These are phyloP conservation scores for Lotmaria passim DNA, from an alignment of 208 protist genomes.

Conservation along the genomic window DNA sequence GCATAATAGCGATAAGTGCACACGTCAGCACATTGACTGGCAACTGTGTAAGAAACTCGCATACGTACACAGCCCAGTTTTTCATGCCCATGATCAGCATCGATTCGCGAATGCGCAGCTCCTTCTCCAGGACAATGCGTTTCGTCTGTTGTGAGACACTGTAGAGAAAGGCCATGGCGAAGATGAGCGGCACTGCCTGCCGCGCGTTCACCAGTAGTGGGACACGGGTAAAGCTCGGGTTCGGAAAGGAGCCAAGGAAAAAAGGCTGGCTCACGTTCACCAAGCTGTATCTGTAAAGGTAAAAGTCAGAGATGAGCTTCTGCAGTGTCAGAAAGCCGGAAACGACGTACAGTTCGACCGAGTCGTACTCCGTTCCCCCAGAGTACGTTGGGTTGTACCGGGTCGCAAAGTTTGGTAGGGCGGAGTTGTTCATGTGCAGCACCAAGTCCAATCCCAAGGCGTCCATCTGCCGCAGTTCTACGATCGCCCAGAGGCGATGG, in stretches of 20 bases:
- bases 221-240: conserved; percentile 30
- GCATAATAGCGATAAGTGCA: conserved; percentile 44
- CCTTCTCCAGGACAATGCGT: conserved; percentile 60
- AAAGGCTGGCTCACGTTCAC: conserved; percentile 18
- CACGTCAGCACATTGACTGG: conserved; percentile 54
- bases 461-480: conserved; percentile 17
- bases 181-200: conserved; percentile 46
- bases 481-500: conserved; percentile 19
- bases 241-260: conserved; percentile 35
- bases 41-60: conserved; percentile 42
- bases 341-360: conserved; percentile 61
- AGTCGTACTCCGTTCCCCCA: conserved; percentile 46
- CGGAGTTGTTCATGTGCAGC: conserved; percentile 47
- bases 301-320: conserved; percentile 50
- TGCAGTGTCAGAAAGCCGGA: conserved; percentile 78
- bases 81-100: conserved; percentile 82
- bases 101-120: no score
- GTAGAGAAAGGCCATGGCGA: conserved; percentile 69
- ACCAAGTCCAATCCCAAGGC: conserved; percentile 10
- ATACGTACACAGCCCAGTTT: conserved; percentile 49
- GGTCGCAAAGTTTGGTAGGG: conserved; percentile 25
- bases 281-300: conserved; percentile 28
- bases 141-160: conserved; percentile 58
- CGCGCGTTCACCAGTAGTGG: conserved; percentile 40
- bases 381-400: conserved; percentile 34